phyloP scores from a whole-genome alignment of 1,284 basidiomycete genomes.

The Ustilago cynodontis region DNA sequence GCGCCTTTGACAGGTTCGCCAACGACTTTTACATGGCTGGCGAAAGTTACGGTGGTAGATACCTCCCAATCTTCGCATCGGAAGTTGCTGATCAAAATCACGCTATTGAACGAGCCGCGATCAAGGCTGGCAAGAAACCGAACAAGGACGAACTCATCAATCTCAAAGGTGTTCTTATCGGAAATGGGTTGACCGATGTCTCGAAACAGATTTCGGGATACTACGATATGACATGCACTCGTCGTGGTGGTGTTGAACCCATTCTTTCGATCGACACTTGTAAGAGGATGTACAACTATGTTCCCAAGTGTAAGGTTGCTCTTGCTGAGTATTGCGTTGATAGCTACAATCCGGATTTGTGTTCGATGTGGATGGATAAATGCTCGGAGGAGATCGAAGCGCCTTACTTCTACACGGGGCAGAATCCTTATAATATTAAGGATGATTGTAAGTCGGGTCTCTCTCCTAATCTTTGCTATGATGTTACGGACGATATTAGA shows the following conservation, averaged over 20 bases:
- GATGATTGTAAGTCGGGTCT: slow-evolving; percentile 59
- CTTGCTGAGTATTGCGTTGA: slow-evolving; percentile 44
- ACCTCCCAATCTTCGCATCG: slow-evolving; percentile 84
- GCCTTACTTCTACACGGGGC: slow-evolving; percentile 53
- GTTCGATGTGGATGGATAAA: slow-evolving; percentile 29
- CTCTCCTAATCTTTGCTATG: slow-evolving; percentile 56
- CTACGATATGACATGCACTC: slow-evolving; percentile 63
- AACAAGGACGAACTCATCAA: slow-evolving; percentile 76
- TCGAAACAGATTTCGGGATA: slow-evolving; percentile 51
- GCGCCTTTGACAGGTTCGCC: slow-evolving; percentile 64
- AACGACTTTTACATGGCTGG: slow-evolving; percentile 64
- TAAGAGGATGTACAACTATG: slow-evolving; percentile 45
- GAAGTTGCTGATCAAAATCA: slow-evolving; percentile 83
- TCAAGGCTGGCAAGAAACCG: slow-evolving; percentile 74
- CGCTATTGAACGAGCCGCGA: slow-evolving; percentile 70
- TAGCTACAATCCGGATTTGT: slow-evolving; percentile 37
- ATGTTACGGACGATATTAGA: slow-evolving; percentile 55
- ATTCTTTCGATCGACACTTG: slow-evolving; percentile 55
- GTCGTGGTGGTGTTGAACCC: slow-evolving; percentile 43
- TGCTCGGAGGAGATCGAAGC: slow-evolving; percentile 46
- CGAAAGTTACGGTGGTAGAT: slow-evolving; percentile 75
- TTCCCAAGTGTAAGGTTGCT: slow-evolving; percentile 32
- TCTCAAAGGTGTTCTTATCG: slow-evolving; percentile 82
- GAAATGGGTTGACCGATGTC: slow-evolving; percentile 74
- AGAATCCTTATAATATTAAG: slow-evolving; percentile 64